Conservation (phyloP, 805 yeast genomes). For the Zygoascus ofunaensis region DNA sequence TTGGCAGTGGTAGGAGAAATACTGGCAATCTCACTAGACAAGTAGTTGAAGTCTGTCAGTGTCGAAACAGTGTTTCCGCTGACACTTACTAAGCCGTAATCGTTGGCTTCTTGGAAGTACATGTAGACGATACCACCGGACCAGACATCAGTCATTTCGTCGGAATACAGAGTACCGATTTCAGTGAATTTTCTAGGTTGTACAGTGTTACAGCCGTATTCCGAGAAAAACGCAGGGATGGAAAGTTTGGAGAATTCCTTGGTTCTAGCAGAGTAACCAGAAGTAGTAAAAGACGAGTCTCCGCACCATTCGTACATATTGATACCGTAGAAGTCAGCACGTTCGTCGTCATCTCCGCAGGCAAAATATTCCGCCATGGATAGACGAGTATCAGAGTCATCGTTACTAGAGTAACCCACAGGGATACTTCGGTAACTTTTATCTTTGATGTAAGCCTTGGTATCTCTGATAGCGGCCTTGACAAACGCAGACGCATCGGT, state of each 20-base stretch:
- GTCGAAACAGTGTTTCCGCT: conserved; percentile 45
- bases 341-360: conserved; percentile 58
- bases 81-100: conserved; percentile 69
- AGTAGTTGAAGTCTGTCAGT: conserved; percentile 49
- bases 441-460: conserved; percentile 60
- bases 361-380: conserved; percentile 75
- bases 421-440: conserved; percentile 72
- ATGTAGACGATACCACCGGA: conserved; percentile 91
- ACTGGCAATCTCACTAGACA: conserved; percentile 44
- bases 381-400: conserved; percentile 72
- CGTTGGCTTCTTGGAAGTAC: conserved; percentile 78
- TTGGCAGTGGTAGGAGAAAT: conserved; percentile 44
- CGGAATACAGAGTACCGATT: conserved; percentile 55
- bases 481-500: conserved; percentile 90
- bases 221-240: conserved; percentile 80
- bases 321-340: conserved; percentile 72
- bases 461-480: conserved; percentile 92
- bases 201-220: conserved; percentile 74
- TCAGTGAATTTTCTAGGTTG: conserved; percentile 73
- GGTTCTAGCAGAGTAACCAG: conserved; percentile 68
- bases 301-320: conserved; percentile 92
- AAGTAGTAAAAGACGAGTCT: conserved; percentile 37
- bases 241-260: conserved; percentile 61
- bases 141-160: conserved; percentile 80
- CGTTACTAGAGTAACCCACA: conserved; percentile 89